Base-by-base conservation (phyloP, 345 rosid species). In the Salix caprea region DNA sequence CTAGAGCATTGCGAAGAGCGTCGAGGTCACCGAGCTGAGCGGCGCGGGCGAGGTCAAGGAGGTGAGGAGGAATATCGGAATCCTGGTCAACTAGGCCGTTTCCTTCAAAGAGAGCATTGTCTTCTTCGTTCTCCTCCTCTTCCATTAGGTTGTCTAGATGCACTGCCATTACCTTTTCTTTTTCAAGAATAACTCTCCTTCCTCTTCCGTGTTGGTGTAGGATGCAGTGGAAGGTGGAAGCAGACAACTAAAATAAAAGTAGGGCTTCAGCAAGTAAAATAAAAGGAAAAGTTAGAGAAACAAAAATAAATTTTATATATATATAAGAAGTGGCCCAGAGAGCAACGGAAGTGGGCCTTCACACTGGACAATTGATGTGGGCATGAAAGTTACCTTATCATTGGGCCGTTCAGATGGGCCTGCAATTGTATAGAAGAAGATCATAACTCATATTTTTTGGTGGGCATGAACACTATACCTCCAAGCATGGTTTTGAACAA, bases 1-100 rank as follows among this genome's bases (percentile, higher is more conserved):
- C 99, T 81, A 91, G 78, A 65, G 97, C 99, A 2, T 78, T 40
- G 75, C 94, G 90, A 42, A 95, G 92, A 80, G 94, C 91, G 69
- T 77, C 83, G 37, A 88, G 85, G 76, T 95, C 88, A 71, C 97
- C 97, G 70, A 75, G 65, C 84, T 84, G 88, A 78, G 83, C 89
- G 9, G 99, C 93, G 80, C 81, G 77, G 87, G 88, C 88, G 9
- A 95, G 84, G 64, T 91, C 90, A 42, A 88, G 93, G 78, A 93
- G 91, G 72, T 91, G 91, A 44, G 88, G 90, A 40, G 97, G 91
- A 34, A 80, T 85, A 32, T 90, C 90, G 72, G 80, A 64, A 73
- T 91, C 96, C 65, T 56, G 74, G 60, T 85, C 94, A 32, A 79
- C 52, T 7, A 88, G 70, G 28, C 88, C 94, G 60, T 84, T 88